phyloP scores from a whole-genome alignment of 2,329 filamentous ascomycete species.

The Bisporella sp. region DNA sequence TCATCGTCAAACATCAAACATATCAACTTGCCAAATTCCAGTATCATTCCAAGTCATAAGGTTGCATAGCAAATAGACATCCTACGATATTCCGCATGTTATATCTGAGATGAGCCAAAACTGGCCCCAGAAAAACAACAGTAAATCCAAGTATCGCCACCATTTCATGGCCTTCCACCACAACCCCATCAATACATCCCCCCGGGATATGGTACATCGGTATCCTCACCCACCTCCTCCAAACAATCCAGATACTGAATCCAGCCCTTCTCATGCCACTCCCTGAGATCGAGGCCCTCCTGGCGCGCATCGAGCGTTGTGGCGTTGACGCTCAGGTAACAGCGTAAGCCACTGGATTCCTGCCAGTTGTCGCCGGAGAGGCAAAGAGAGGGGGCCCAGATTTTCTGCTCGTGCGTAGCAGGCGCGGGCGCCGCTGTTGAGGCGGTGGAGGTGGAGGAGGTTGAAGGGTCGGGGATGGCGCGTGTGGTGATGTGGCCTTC shows the following conservation, averaged over 20 bases:
- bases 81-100: too few species aligned
- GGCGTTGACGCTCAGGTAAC: slow-evolving; percentile 34
- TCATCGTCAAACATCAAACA: too few species aligned
- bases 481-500: not conserved
- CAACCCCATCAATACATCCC: slow-evolving; percentile 21
- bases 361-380: slow-evolving; percentile 11
- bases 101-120: too few species aligned
- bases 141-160: too few species aligned
- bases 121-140: too few species aligned
- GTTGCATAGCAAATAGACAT: too few species aligned
- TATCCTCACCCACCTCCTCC: slow-evolving; percentile 8
- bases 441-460: too few species aligned
- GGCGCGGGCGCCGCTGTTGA: slow-evolving; percentile 1
- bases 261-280: slow-evolving; percentile 30
- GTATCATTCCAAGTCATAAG: too few species aligned
- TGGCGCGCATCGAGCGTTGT: slow-evolving; percentile 31
- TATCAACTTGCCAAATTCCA: too few species aligned
- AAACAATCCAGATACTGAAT: slow-evolving; percentile 22
- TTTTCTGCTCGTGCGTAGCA: slow-evolving; percentile 27
- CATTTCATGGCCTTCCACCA: not conserved
- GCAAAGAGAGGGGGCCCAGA: too few species aligned
- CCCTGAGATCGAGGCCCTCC: slow-evolving; percentile 31
- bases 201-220: slow-evolving; percentile 16
- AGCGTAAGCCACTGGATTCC: slow-evolving; percentile 10
- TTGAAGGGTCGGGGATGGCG: too few species aligned